These are phyloP conservation scores for Decorospora gaudefroyi DNA, from an alignment of 2,329 filamentous ascomycete genomes.

Conservation along the genomic window DNA sequence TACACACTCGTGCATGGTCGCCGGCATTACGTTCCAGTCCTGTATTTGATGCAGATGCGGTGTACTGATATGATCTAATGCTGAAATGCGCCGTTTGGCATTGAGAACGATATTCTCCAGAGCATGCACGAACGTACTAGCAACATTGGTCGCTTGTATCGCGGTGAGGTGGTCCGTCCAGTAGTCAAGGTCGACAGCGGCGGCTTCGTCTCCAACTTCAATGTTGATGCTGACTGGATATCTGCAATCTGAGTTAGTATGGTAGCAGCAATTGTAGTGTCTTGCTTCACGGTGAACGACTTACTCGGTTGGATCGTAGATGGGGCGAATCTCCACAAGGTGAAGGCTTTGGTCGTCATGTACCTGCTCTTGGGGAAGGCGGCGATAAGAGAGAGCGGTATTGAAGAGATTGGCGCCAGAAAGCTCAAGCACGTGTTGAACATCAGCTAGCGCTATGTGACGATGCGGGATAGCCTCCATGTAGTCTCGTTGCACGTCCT, in stretches of 20 bases:
- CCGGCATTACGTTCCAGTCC: slow-evolving; percentile 41
- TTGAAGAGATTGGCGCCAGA: slow-evolving; percentile 51
- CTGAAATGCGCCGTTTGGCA: slow-evolving; percentile 37
- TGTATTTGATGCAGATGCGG: slow-evolving; percentile 39
- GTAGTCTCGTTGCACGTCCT: slow-evolving; percentile 54
- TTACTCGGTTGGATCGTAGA: slow-evolving; percentile 54
- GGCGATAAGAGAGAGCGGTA: slow-evolving; percentile 55
- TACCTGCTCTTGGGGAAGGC: slow-evolving; percentile 42
- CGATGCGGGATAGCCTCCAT: slow-evolving; percentile 53
- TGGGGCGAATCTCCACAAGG: slow-evolving; percentile 45
- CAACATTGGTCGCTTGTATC: slow-evolving; percentile 40
- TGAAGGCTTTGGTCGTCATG: slow-evolving; percentile 36
- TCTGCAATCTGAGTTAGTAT: background rate
- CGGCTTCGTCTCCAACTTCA: slow-evolving; percentile 50
- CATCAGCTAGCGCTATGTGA: slow-evolving; percentile 52
- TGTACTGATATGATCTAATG: slow-evolving; percentile 49
- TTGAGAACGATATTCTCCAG: slow-evolving; percentile 47
- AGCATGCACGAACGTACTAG: slow-evolving; percentile 37
- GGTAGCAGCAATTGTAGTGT: background rate
- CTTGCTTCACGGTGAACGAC: background rate
- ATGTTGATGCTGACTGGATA: slow-evolving; percentile 56
- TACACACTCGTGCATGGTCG: slow-evolving; percentile 38
- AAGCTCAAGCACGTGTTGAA: slow-evolving; percentile 51
- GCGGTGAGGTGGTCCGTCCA: slow-evolving; percentile 43
- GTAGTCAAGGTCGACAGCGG: slow-evolving; percentile 41